A percentile compares a stretch with the other conserved stretches of the same genome.
These are phyloP conservation scores for Leishmania major DNA, from an alignment of 208 protist genomes.

Conservation along the genomic window DNA sequence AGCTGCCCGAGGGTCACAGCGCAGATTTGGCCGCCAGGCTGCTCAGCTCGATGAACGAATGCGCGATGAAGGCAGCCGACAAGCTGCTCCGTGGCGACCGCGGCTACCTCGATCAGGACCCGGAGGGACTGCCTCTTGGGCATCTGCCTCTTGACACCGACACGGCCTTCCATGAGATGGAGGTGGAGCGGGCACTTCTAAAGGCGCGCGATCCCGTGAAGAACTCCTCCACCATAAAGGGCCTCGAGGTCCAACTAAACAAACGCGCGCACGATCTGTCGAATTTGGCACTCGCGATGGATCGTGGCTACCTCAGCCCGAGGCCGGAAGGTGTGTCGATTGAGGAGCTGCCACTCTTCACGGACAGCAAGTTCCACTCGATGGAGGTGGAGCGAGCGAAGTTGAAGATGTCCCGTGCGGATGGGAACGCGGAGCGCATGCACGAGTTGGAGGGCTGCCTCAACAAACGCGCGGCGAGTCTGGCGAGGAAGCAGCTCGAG, in stretches of 20 bases:
- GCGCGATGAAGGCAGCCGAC: constrained; percentile 52
- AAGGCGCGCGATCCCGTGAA: constrained; percentile 47
- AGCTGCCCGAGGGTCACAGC: constrained; percentile 26
- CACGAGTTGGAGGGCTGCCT: constrained; percentile 59
- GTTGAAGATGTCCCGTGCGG: constrained; percentile 49
- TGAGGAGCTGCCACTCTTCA: constrained; percentile 55
- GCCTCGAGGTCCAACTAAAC: constrained; percentile 75
- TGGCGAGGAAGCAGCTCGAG: constrained; percentile 69
- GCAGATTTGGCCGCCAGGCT: constrained; percentile 21
- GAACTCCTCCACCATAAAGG: constrained; percentile 53
- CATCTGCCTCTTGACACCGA: constrained; percentile 68
- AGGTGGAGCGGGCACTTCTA: constrained; percentile 64
- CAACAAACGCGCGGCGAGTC: constrained; percentile 59
- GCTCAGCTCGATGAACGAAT: constrained; percentile 40
- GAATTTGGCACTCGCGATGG: constrained; percentile 31
- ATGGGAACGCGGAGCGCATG: constrained; percentile 41
- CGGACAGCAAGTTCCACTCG: constrained; percentile 64
- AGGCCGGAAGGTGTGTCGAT: constrained; percentile 57
- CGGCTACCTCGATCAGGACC: constrained; percentile 70
- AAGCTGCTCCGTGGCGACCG: constrained; percentile 59
- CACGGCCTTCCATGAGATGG: constrained; percentile 50
- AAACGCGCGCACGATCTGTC: constrained; percentile 54
- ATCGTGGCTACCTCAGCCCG: constrained; percentile 67
- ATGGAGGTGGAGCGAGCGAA: constrained; percentile 77
- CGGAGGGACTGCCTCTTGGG: constrained; percentile 59